Evolutionary conservation across 78 protist genomes (phyloP).

Genomic region (Planoprotostelium fungivorum): DNA sequence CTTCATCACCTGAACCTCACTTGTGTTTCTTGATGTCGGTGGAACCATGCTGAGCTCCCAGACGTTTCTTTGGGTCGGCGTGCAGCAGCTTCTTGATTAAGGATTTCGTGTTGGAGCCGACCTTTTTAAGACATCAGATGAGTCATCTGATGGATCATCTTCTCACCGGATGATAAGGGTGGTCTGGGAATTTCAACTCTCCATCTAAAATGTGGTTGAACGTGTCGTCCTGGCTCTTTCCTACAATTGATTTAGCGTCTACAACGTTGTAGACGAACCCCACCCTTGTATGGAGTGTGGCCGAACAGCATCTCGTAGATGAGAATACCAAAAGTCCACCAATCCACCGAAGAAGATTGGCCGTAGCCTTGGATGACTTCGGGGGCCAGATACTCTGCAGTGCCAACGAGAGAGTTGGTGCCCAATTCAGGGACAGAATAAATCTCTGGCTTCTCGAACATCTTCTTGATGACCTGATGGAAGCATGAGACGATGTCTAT

Average conservation of each 20-base stretch:
- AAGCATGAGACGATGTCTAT: background rate
- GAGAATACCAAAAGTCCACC: slow-evolving; percentile 92
- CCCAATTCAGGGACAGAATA: slow-evolving; percentile 3
- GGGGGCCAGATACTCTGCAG: slow-evolving; percentile 79
- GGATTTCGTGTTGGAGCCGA: slow-evolving; percentile 8
- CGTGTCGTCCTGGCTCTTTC: slow-evolving; percentile 21
- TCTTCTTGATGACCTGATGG: slow-evolving; percentile 1
- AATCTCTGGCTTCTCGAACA: background rate
- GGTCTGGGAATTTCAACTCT: slow-evolving; percentile 9
- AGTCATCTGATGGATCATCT: background rate
- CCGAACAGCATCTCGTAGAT: slow-evolving; percentile 80
- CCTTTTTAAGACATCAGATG: background rate
- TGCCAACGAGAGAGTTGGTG: slow-evolving; percentile 75
- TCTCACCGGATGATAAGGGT: background rate
- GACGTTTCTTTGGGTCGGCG: slow-evolving; percentile 63
- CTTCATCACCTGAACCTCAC: background rate
- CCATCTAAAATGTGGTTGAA: slow-evolving; percentile 5
- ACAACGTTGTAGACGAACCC: background rate
- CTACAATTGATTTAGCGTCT: background rate
- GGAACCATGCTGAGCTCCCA: slow-evolving; percentile 55
- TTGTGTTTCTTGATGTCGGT: slow-evolving; percentile 40
- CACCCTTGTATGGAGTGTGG: slow-evolving; percentile 38
- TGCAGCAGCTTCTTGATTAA: slow-evolving; percentile 43
- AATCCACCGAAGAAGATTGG: slow-evolving; percentile 19
- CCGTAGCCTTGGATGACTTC: slow-evolving; percentile 52